A percentile compares a stretch with the other conserved stretches of the same genome.
Conservation (phyloP, 2,329 filamentous ascomycete genomes). For the Teratosphaeria zuluensis region DNA sequence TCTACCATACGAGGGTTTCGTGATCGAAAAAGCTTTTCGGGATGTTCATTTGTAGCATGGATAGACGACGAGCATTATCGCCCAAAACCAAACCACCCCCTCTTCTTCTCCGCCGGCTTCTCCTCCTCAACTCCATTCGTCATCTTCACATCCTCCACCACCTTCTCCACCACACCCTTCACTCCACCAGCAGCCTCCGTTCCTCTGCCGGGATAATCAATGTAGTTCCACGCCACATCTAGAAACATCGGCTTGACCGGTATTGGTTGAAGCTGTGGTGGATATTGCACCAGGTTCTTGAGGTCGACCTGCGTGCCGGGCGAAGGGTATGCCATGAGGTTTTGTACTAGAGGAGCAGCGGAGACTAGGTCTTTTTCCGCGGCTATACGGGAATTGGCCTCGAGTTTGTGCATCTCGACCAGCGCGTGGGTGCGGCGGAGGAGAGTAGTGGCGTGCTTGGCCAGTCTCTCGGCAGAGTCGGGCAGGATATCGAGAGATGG, state of each 20-base stretch:
- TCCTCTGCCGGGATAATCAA: constrained; percentile 68
- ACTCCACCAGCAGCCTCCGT: constrained; percentile 5
- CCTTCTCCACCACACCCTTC: constrained; percentile 12
- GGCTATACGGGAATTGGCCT: constrained; percentile 38
- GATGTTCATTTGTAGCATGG: too few species aligned
- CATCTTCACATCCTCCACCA: constrained; percentile 6
- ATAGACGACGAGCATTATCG: too few species aligned
- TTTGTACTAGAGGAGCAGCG: constrained; percentile 59
- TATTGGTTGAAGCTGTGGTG: constrained; percentile 70
- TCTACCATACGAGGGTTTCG: too few species aligned
- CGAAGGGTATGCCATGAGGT: constrained; percentile 63
- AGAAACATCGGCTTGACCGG: constrained; percentile 94
- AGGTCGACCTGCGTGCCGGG: constrained; percentile 56
- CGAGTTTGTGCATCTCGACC: constrained; percentile 66
- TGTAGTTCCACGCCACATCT: constrained; percentile 96
- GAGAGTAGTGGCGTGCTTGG: constrained; percentile 55
- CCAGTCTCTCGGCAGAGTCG: constrained; percentile 50
- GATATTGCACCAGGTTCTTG: constrained; percentile 73
- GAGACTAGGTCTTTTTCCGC: constrained; percentile 35
- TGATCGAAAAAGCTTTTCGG: too few species aligned
- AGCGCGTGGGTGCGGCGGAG: constrained; percentile 75
- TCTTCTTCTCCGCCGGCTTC: constrained; percentile 27
- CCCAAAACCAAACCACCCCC: constrained; percentile 44
- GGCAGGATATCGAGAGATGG: constrained; percentile 59
- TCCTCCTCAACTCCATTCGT: constrained; percentile 14